A percentile compares a stretch with the other conserved stretches of the same genome.
Evolutionary conservation across 495 filamentous ascomycete genomes (phyloP).

Genomic region (Daldinia childiae): DNA sequence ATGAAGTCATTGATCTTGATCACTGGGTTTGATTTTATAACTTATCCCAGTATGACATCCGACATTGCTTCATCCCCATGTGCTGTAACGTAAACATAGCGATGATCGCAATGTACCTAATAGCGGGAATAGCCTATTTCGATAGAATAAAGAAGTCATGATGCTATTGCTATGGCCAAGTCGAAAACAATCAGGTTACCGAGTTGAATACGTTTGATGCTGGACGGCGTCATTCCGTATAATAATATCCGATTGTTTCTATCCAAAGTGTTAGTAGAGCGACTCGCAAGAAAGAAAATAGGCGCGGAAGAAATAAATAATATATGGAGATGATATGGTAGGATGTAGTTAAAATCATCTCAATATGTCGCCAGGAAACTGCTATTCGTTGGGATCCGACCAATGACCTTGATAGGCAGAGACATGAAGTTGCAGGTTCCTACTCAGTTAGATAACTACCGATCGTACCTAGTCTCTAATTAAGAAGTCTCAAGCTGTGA

Average conservation of each 20-base stretch:
- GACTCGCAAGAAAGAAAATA: too few relatives aligned
- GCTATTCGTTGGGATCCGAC: constrained; percentile 15
- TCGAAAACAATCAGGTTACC: too few relatives aligned
- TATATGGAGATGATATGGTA: not conserved
- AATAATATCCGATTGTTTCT: not conserved
- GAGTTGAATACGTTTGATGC: not conserved
- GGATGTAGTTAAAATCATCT: not conserved
- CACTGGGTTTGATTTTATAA: not conserved
- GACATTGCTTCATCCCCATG: not conserved
- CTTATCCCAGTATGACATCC: not conserved
- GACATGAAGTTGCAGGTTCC: not conserved
- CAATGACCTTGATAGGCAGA: constrained; percentile 19
- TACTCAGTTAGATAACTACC: not conserved
- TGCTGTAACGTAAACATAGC: not conserved
- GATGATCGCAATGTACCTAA: not conserved
- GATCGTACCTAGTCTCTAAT: not conserved
- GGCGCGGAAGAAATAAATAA: not conserved
- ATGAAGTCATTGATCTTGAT: not conserved
- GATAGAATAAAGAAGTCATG: not conserved
- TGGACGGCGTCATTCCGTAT: not conserved
- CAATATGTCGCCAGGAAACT: not conserved
- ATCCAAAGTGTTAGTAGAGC: not conserved
- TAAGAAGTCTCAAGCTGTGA: constrained; percentile 5
- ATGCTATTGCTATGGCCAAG: not conserved
- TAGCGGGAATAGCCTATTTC: not conserved